Evolutionary conservation across 148 eudicot species (phyloP).

Genomic region (Pharnaceum exiguum): DNA sequence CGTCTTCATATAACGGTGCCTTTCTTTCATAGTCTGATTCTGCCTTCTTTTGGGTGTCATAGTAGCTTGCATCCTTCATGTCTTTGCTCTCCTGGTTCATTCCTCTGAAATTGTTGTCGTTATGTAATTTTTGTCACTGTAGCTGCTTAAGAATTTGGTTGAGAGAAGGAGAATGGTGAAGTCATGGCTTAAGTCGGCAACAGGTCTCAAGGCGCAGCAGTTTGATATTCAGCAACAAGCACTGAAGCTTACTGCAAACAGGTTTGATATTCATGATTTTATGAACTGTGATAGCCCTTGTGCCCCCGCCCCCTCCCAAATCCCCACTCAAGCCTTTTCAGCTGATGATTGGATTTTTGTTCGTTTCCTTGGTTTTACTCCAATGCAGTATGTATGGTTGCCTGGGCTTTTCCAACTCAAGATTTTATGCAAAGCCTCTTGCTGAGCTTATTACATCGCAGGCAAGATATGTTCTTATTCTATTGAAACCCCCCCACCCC

Average conservation of each 20-base stretch:
- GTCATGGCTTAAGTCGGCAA: conserved; percentile 63
- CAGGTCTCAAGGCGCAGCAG: conserved; percentile 78
- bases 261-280: conserved; percentile 33
- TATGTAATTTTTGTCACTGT: not conserved
- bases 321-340: too few species aligned
- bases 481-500: too few species aligned
- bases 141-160: conserved; percentile 88
- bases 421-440: conserved; percentile 96
- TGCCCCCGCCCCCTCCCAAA: too few species aligned
- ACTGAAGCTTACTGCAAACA: conserved; percentile 95
- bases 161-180: conserved; percentile 85
- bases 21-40: too few species aligned
- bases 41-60: not conserved
- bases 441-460: conserved; percentile 91
- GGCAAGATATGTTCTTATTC: conserved; percentile 32
- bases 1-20: too few species aligned
- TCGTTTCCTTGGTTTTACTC: conserved; percentile 19
- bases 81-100: not conserved
- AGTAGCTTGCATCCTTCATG: not conserved
- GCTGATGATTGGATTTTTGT: too few species aligned
- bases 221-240: conserved; percentile 97
- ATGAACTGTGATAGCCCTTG: too few species aligned
- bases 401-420: conserved; percentile 90
- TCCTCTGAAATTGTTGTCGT: not conserved
- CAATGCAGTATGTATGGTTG: conserved; percentile 96